Conservation (phyloP, 2,329 filamentous ascomycete genomes). For the Epichloe bromicola region DNA sequence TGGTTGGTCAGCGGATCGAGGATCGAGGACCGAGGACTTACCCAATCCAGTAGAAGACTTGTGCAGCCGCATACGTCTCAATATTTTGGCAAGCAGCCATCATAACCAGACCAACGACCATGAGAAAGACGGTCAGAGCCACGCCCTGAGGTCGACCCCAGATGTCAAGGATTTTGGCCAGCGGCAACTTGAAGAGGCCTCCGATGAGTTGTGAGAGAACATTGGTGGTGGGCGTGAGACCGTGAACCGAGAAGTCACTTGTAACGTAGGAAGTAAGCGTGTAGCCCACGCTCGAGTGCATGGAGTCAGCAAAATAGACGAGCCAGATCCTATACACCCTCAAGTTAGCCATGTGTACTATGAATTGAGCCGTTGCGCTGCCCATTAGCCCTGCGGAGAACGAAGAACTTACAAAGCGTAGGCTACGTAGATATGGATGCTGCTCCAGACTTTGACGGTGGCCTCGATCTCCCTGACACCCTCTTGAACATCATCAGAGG, state of each 20-base stretch:
- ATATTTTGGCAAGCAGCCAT: constrained; percentile 42
- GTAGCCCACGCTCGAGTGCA: constrained; percentile 1
- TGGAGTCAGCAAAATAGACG: constrained; percentile 4
- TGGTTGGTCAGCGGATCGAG: no score
- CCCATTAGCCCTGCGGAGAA: background rate
- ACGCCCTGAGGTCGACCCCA: constrained; percentile 51
- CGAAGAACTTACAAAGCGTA: background rate
- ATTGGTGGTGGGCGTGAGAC: constrained; percentile 37
- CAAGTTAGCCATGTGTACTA: constrained; percentile 17
- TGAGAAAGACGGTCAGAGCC: constrained; percentile 35
- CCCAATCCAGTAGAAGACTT: constrained; percentile 48
- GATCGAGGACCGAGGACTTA: no score
- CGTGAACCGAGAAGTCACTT: constrained; percentile 38
- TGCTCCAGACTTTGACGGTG: background rate
- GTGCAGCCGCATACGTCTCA: constrained; percentile 35
- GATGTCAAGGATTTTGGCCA: constrained; percentile 49
- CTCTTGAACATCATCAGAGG: background rate
- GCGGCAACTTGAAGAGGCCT: constrained; percentile 48
- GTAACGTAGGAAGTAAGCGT: background rate
- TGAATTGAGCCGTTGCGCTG: background rate
- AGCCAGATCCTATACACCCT: constrained; percentile 1
- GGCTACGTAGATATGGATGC: background rate
- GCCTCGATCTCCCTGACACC: constrained; percentile 1
- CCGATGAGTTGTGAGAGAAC: constrained; percentile 40
- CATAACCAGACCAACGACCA: constrained; percentile 39